Evolutionary conservation across 306 rosid species (phyloP).

Genomic region (Gynostemma pentaphyllum): DNA sequence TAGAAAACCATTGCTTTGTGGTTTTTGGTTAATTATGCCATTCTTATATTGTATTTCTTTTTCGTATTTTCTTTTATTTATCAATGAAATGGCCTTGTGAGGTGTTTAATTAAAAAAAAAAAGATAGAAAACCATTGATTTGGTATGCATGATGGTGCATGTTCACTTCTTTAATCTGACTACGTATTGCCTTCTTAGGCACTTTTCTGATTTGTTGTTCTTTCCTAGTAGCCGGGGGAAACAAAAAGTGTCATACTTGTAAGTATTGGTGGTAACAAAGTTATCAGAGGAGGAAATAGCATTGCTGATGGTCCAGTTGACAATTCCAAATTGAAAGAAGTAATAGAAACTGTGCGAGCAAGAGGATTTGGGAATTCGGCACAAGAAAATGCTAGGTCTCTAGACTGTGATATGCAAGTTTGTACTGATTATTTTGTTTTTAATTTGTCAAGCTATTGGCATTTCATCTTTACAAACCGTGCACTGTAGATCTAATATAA

Average conservation of each 20-base stretch:
- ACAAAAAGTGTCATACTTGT: slow-evolving; percentile 59
- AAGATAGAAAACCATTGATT: background rate
- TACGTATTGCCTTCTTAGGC: background rate
- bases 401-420: slow-evolving; percentile 7
- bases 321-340: slow-evolving; percentile 29
- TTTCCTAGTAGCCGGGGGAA: slow-evolving; percentile 72
- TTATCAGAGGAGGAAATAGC: slow-evolving; percentile 72
- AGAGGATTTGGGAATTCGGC: slow-evolving; percentile 37
- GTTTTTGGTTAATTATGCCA: too few relatives aligned
- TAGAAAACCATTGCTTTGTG: background rate
- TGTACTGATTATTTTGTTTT: slow-evolving; percentile 12
- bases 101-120: too few relatives aligned
- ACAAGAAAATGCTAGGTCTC: slow-evolving; percentile 59
- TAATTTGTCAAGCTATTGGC: slow-evolving; percentile 2
- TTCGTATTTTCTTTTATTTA: too few relatives aligned
- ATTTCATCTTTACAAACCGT: slow-evolving; percentile 12
- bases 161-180: background rate
- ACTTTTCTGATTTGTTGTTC: slow-evolving; percentile 14
- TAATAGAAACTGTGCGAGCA: slow-evolving; percentile 34
- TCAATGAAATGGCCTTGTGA: too few relatives aligned
- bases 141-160: background rate
- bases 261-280: slow-evolving; percentile 67
- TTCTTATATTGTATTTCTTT: too few relatives aligned
- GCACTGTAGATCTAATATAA: slow-evolving; percentile 3
- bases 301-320: slow-evolving; percentile 57